Evolutionary conservation across 2,329 filamentous ascomycete species (phyloP), one percentile per base, ranked within the genome.

Genomic region (Trichothecium roseum): DNA sequence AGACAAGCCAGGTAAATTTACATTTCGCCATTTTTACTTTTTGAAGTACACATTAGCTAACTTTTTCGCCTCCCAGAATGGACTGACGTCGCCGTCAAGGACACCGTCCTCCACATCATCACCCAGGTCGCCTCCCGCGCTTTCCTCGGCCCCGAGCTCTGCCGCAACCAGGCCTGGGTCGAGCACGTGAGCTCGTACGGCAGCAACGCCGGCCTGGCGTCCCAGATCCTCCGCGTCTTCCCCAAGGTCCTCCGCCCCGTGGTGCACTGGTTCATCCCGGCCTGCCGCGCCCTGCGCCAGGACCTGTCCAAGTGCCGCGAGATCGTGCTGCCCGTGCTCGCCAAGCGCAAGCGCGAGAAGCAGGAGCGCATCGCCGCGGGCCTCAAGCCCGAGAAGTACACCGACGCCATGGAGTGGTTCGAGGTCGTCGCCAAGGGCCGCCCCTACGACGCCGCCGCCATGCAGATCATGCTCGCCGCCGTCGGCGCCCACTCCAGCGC

Each of bases 401-500:
- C 44, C 18, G 70, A 74, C 51, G 69, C 67, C 39, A 53, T 76
- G 24, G 70, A 64, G 8, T 77, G 72, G 72, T 57, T 63, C 37
- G 70, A 74, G 39, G 55, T 57, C n/a, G 56, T 59, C 30, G 68
- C 68, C 7, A 37, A 39, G 1, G 36, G 41, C 7, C 5, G 15
- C 1, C 6, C 7, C 1, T 40, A 43, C 4, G 39, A 52, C 16
- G 34, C 42, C 3, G 43, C 39, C 10, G 27, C 31, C 3, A 32
- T 36, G 0, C 49, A 52, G 22, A 31, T 52, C 2, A 12, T 14
- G 2, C 47, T 55, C 15, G 56, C 59, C 1, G 62, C 71, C 29
- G 70, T 68, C 1, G 65, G 68, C 4, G 72, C 74, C 22, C 70
- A 75, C 48, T 74, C 71, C 1, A 72, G 71, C 0, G 59, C 62